phyloP scores from a whole-genome alignment of 106 monocot genomes.

The Dioscorea zingiberensis region DNA sequence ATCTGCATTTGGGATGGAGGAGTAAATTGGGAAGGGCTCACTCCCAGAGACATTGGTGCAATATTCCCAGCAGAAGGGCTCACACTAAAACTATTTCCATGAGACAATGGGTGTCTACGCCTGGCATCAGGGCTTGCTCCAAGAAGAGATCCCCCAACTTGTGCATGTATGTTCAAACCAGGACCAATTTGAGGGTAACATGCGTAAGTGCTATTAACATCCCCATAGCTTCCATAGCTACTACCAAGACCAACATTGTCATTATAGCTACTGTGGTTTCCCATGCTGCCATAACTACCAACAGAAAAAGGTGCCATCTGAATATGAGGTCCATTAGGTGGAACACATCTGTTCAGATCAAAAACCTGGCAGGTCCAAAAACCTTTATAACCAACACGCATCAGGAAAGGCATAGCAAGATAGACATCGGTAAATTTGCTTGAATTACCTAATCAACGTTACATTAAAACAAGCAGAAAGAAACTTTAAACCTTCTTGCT shows the following conservation, averaged over 20 bases:
- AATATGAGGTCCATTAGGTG: constrained; percentile 59
- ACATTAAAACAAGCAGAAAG: too few species aligned
- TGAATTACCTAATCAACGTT: too few species aligned
- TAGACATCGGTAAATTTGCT: too few species aligned
- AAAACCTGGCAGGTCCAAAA: constrained; percentile 49
- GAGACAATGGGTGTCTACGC: constrained; percentile 40
- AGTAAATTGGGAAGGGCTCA: constrained; percentile 93
- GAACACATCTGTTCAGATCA: constrained; percentile 31
- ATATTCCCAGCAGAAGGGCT: constrained; percentile 62
- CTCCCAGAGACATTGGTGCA: constrained; percentile 83
- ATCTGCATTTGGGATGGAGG: constrained; percentile 78
- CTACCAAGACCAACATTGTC: constrained; percentile 53
- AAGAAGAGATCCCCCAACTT: constrained; percentile 56
- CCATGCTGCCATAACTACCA: constrained; percentile 87
- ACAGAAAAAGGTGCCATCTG: constrained; percentile 52
- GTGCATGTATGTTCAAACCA: constrained; percentile 59
- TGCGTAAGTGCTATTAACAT: constrained; percentile 33
- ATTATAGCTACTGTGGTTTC: constrained; percentile 82
- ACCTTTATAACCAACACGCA: background rate
- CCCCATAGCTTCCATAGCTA: constrained; percentile 89
- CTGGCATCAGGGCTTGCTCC: constrained; percentile 78
- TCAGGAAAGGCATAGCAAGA: background rate
- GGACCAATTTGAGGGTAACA: constrained; percentile 66
- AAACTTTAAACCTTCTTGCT: background rate
- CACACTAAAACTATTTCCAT: constrained; percentile 60